phyloP scores from a whole-genome alignment of 805 yeast genomes.

The Starmerella sp. region DNA sequence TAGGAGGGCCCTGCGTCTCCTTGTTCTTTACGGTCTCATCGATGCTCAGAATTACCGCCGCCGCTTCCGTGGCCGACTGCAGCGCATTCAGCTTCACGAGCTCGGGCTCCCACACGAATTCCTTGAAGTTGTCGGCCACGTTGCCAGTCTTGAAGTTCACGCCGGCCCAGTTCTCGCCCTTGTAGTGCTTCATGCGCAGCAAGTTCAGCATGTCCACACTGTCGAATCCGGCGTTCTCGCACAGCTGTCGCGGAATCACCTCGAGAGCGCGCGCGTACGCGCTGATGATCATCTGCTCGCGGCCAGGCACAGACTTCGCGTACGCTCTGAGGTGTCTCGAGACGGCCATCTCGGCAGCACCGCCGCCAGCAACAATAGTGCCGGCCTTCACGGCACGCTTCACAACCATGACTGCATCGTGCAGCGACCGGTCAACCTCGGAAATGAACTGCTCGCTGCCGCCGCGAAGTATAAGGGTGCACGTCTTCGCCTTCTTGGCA shows the following conservation, averaged over 20 bases:
- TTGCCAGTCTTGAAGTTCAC: conserved; percentile 76
- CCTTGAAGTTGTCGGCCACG: conserved; percentile 72
- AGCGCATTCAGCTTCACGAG: conserved; percentile 89
- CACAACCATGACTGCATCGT: conserved; percentile 97
- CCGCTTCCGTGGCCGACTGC: conserved; percentile 93
- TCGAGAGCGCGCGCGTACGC: conserved; percentile 94
- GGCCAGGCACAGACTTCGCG: conserved; percentile 82
- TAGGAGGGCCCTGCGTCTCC: conserved; percentile 30
- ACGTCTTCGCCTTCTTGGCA: conserved; percentile 83
- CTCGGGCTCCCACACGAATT: conserved; percentile 96
- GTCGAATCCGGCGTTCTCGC: conserved; percentile 98
- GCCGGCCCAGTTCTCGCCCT: conserved; percentile 86
- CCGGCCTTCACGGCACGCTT: conserved; percentile 85
- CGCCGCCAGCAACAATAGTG: conserved; percentile 94
- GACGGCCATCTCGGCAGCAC: conserved; percentile 96
- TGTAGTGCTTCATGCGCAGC: conserved; percentile 86
- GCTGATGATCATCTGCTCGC: conserved; percentile 83
- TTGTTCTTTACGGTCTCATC: conserved; percentile 66
- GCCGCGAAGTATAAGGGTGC: conserved; percentile 88
- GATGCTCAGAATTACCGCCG: conserved; percentile 81
- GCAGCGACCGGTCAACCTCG: conserved; percentile 93
- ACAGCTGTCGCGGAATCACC: conserved; percentile 90
- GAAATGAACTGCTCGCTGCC: conserved; percentile 98
- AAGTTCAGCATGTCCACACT: conserved; percentile 88
- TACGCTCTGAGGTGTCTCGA: conserved; percentile 79